Percentiles rank a stretch among this genome's conserved stretches.
phyloP scores from a whole-genome alignment of 139 green algal species.

The Tetraselmis striata region DNA sequence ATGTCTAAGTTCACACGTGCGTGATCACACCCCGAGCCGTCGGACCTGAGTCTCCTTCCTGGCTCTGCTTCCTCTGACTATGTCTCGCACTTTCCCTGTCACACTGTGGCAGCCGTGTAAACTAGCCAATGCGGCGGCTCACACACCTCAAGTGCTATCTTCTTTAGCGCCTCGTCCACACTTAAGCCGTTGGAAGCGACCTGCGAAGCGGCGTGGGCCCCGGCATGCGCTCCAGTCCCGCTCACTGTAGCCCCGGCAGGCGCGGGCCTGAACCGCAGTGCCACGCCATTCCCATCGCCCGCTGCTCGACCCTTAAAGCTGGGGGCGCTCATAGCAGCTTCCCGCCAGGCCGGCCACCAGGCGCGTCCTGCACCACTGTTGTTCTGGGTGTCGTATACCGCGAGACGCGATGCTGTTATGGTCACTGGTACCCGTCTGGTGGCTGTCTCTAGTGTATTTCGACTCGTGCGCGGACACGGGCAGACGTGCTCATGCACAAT shows the following conservation, averaged over 20 bases:
- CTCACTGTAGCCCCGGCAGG: not conserved
- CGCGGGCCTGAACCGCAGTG: not conserved
- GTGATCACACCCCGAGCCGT: not conserved
- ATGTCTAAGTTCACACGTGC: not conserved
- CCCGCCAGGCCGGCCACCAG: no score
- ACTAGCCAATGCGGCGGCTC: not conserved
- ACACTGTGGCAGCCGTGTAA: not conserved
- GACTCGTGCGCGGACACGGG: no score
- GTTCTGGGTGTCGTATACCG: no score
- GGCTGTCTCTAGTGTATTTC: no score
- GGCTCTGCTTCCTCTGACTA: not conserved
- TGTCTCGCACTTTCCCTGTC: not conserved
- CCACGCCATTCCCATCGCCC: not conserved
- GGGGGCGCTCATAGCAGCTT: not conserved
- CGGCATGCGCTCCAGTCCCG: not conserved
- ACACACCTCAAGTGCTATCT: not conserved
- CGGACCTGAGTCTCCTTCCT: not conserved
- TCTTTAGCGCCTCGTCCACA: not conserved
- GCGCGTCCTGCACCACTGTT: no score
- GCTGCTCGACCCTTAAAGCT: not conserved
- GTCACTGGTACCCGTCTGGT: no score
- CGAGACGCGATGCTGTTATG: no score
- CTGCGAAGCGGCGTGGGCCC: not conserved
- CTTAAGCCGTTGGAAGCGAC: not conserved
- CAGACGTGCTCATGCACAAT: no score